Evolutionary conservation across 495 filamentous ascomycete species (phyloP).

Genomic region (Monascus purpureus): DNA sequence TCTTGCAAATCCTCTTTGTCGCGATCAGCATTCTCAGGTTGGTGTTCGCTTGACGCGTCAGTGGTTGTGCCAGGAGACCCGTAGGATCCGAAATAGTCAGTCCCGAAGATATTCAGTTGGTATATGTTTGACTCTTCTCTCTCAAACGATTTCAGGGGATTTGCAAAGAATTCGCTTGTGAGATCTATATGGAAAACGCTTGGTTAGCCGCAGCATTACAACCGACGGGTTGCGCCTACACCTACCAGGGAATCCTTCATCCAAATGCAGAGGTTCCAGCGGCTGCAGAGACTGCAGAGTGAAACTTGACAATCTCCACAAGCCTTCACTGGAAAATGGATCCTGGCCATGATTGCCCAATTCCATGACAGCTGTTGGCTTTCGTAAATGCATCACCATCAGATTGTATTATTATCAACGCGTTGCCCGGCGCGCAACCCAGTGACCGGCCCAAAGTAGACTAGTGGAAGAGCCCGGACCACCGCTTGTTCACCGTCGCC

Average conservation of each 20-base stretch:
- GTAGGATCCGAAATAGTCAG: constrained; percentile 8
- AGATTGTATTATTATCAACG: no score
- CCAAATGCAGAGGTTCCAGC: constrained; percentile 24
- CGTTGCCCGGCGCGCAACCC: no score
- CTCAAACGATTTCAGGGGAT: constrained; percentile 8
- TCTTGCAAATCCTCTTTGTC: constrained; percentile 7
- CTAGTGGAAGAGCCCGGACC: constrained; percentile 27
- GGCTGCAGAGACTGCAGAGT: constrained; percentile 25
- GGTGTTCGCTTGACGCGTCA: constrained; percentile 18
- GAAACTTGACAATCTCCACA: constrained; percentile 42
- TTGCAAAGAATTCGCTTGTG: constrained; percentile 13
- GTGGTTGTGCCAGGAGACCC: constrained; percentile 10
- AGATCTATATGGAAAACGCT: constrained; percentile 14
- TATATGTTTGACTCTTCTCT: constrained; percentile 14
- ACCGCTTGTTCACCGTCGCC: constrained; percentile 16
- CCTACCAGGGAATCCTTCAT: constrained; percentile 22
- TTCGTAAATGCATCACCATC: no score
- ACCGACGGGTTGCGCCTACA: background rate
- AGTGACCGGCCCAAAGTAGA: no score
- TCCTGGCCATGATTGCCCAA: constrained; percentile 33
- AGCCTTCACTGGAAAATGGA: constrained; percentile 59
- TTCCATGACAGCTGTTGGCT: constrained; percentile 23
- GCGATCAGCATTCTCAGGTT: constrained; percentile 5
- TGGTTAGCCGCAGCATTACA: constrained; percentile 1
- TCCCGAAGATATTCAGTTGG: constrained; percentile 19